Evolutionary conservation across 2,329 filamentous ascomycete species (phyloP).

Genomic region (Aulographum hederae): DNA sequence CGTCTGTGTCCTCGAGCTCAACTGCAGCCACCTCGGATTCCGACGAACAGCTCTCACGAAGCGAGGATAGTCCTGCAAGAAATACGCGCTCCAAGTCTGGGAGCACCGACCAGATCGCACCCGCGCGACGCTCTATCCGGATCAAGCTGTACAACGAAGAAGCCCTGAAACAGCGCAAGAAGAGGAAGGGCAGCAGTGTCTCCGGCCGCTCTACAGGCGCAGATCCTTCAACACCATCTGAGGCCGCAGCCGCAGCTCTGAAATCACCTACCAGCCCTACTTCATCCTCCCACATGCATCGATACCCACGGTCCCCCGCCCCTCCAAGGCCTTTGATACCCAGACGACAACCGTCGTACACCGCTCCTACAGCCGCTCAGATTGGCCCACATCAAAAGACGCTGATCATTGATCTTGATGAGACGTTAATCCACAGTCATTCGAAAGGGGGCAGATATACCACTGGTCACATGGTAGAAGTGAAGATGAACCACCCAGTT

Average conservation of each 20-base stretch:
- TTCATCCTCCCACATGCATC: slow-evolving; percentile 45
- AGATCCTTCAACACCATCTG: slow-evolving; percentile 10
- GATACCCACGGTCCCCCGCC: slow-evolving; percentile 76
- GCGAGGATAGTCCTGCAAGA: slow-evolving; percentile 8
- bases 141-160: slow-evolving; percentile 82
- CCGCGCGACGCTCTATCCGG: slow-evolving; percentile 62
- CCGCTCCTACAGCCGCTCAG: slow-evolving; percentile 18
- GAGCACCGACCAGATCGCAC: slow-evolving; percentile 42
- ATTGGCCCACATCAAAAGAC: slow-evolving; percentile 49
- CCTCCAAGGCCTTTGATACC: slow-evolving; percentile 84
- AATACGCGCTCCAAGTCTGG: slow-evolving; percentile 42
- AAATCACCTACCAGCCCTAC: slow-evolving; percentile 80
- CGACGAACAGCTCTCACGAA: slow-evolving; percentile 39
- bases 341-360: slow-evolving; percentile 73
- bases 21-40: slow-evolving; percentile 49
- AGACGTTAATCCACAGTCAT: slow-evolving; percentile 95
- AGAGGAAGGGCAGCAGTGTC: slow-evolving; percentile 28
- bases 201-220: slow-evolving; percentile 9
- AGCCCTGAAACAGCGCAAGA: slow-evolving; percentile 50
- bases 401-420: slow-evolving; percentile 84
- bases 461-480: slow-evolving; percentile 96
- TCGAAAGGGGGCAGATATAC: slow-evolving; percentile 92
- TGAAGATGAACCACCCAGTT: slow-evolving; percentile 61
- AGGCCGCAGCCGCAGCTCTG: slow-evolving; percentile 48
- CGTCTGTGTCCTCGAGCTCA: slow-evolving; percentile 30